Evolutionary conservation across 1,284 basidiomycete species (phyloP).

Genomic region (Phellopilus nigrolimitatus): DNA sequence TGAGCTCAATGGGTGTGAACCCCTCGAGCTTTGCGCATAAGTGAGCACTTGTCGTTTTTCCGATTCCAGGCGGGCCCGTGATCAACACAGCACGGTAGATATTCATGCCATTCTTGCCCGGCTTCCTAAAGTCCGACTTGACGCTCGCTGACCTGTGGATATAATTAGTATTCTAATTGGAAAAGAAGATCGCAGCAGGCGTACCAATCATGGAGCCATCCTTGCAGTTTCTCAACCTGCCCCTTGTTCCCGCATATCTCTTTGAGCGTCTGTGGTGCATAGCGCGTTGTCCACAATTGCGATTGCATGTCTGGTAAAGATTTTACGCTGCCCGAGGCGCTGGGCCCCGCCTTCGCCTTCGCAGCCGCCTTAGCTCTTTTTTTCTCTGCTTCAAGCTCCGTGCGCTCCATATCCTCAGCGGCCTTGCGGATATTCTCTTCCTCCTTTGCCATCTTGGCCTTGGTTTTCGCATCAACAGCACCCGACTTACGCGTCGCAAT

Average conservation of each 20-base stretch:
- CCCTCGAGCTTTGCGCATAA: constrained; percentile 86
- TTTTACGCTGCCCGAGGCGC: constrained; percentile 26
- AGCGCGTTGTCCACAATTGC: constrained; percentile 94
- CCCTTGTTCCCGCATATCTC: constrained; percentile 96
- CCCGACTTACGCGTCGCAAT: constrained; percentile 61
- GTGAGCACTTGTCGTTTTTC: constrained; percentile 97
- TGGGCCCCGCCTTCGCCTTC: constrained; percentile 20
- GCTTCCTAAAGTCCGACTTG: constrained; percentile 84
- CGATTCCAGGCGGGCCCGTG: constrained; percentile 93
- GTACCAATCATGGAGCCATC: constrained; percentile 87
- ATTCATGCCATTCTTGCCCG: constrained; percentile 88
- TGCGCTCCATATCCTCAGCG: constrained; percentile 72
- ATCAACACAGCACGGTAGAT: constrained; percentile 85
- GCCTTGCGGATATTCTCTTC: constrained; percentile 66
- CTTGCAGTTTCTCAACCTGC: constrained; percentile 81
- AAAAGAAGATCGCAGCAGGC: constrained; percentile 21
- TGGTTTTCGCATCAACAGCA: constrained; percentile 71
- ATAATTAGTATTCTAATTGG: background rate
- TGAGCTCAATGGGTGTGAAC: constrained; percentile 90
- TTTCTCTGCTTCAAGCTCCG: constrained; percentile 53
- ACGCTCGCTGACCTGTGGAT: constrained; percentile 64
- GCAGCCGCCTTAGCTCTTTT: constrained; percentile 25
- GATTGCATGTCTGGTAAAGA: constrained; percentile 39
- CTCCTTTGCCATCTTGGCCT: constrained; percentile 82
- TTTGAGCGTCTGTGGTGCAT: constrained; percentile 83